Base-by-base conservation (phyloP, 257 asterid species). In the Mitragyna speciosa region DNA sequence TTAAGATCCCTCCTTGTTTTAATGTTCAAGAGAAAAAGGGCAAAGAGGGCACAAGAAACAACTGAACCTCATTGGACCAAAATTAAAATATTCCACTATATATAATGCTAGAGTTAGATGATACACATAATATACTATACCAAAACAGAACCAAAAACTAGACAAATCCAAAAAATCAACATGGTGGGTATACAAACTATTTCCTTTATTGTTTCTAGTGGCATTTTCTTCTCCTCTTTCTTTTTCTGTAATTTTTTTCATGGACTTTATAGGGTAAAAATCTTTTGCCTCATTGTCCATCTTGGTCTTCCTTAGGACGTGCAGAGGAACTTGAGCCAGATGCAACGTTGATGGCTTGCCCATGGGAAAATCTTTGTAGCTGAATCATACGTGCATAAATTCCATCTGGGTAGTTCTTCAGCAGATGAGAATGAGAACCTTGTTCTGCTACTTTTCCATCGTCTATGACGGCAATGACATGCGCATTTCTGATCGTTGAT, bases 401-500 rank as follows among this genome's bases (percentile, higher is more conserved):
- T 17, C 98, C 97, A 49, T 92, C 97, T 0, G 93, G 83, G 56
- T 81, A 61, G 81, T 87, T 90, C 73, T 92, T 92, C 90, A 92
- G 66, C n/a, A 94, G 84, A 83, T 92, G 97, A 3, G 94, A 90
- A 80, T 94, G 95, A 8, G 98, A 91, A 26, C 98, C 98, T 64
- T 90, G 97, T 76, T 94, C 97, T 0, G 91, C 93, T 68, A 94
- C 97, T 84, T 91, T 94, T 48, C 97, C 98, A 11, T 94, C 98
- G 22, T 94, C 97, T 30, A 94, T 91, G 43, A 94, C 97, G 0
- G 95, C 94, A 39, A 94, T 94, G 7, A 88, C 91, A 51, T 92
- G 92, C 0, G 97, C 95, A 66, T 89, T 92, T 76, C 94, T 86
- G 76, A 92, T 85, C 0, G 97, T 92, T 0, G 97, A 89, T 30